These are phyloP conservation scores for Rubroshorea leprosula DNA, from an alignment of 345 rosid species.

Conservation along the genomic window DNA sequence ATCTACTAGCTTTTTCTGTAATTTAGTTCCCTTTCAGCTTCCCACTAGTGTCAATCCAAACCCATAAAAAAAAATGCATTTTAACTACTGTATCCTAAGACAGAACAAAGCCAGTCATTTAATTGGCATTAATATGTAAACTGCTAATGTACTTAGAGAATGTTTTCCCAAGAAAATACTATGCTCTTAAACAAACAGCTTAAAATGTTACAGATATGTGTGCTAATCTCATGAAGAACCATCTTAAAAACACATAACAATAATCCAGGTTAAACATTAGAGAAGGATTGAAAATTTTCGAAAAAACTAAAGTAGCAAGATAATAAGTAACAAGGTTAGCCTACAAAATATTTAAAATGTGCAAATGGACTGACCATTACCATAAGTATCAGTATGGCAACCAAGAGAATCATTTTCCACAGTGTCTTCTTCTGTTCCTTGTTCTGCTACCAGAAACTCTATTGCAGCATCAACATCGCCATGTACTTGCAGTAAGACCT, in stretches of 20 bases:
- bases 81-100: too few species aligned
- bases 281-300: slow-evolving; percentile 4
- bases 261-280: neutral
- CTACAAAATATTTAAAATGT: slow-evolving; percentile 7
- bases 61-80: too few species aligned
- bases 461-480: slow-evolving; percentile 83
- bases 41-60: too few species aligned
- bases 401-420: slow-evolving; percentile 28
- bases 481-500: slow-evolving; percentile 69
- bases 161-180: too few species aligned
- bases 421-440: slow-evolving; percentile 31
- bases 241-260: slow-evolving; percentile 3
- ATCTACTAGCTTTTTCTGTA: too few species aligned
- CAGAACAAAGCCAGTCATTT: neutral
- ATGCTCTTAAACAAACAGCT: too few species aligned
- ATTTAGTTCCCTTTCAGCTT: too few species aligned
- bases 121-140: slow-evolving; percentile 7
- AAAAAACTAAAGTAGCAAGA: neutral
- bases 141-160: neutral
- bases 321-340: slow-evolving; percentile 1
- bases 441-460: slow-evolving; percentile 74
- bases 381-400: slow-evolving; percentile 37
- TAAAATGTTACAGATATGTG: too few species aligned
- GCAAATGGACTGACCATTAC: slow-evolving; percentile 43
- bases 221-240: slow-evolving; percentile 1